Evolutionary conservation across 345 rosid species (phyloP), one percentile per base, ranked within the genome.

Genomic region (Geranium rotundifolium): DNA sequence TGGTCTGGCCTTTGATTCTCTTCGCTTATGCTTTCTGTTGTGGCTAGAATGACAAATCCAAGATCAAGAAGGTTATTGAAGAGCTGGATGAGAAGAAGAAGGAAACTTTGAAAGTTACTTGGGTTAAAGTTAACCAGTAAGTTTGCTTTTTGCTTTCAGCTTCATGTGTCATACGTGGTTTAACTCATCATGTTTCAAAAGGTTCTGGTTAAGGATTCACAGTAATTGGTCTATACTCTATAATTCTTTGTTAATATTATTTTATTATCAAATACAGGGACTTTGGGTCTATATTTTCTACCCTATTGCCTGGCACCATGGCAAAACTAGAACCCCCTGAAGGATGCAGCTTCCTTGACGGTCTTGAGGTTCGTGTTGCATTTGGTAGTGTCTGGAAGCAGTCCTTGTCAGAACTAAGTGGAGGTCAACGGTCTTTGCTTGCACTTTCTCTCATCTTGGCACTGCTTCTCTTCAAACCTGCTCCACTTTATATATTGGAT

Each of bases 11-110:
- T 66, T 64, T 8, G 15, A 50, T 52, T 67, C 50, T 66, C 17
- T 69, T 19, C 56, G 54, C 56, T 58, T 60, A 54, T 59, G 57
- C 73, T 20, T 30, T 57, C 70, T 23, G 57, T 57, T 66, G 63
- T 69, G 64, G 54, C 23, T 68, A 91, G 98, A 82, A 81, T 73
- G 96, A 91, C 79, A 85, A 91, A 76, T 82, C 82, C 18, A 91
- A 93, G 79, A 93, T 93, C 68, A 85, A 78, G 74, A 93, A 88
- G 79, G 96, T 87, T 67, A 93, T 90, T 57, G 99, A 88, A 76
- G 98, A 87, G 82, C 92, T 89, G 37, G 98, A 91, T 60, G 98
- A 91, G 82, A 91, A 91, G 87, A 91, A 89, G 75, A 91, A 87
- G 71, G 96, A 87, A 79, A 89, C 96, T 3, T 84, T 91, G 46